Percentiles rank a stretch among this genome's conserved stretches.
Evolutionary conservation across 495 filamentous ascomycete species (phyloP).

Genomic region (Aspergillus cavernicola): DNA sequence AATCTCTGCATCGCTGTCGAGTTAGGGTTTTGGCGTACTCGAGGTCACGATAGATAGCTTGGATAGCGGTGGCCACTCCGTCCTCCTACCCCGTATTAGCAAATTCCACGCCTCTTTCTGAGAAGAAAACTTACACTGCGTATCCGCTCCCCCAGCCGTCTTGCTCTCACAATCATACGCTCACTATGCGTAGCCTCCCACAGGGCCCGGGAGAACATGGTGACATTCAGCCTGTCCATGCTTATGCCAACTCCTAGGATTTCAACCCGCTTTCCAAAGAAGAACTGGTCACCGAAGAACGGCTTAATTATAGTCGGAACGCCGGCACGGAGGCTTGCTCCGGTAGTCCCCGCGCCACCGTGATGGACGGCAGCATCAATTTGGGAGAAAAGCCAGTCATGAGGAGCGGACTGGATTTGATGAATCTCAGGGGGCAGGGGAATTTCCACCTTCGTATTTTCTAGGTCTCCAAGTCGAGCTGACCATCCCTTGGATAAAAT

Average conservation of each 20-base stretch:
- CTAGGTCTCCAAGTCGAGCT: constrained; percentile 68
- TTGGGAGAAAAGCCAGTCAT: constrained; percentile 94
- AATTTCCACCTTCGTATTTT: constrained; percentile 59
- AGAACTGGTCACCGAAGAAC: constrained; percentile 97
- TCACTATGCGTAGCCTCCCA: constrained; percentile 88
- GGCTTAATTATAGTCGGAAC: constrained; percentile 94
- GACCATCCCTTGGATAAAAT: constrained; percentile 99
- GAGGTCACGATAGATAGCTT: constrained; percentile 90
- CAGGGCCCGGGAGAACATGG: constrained; percentile 75
- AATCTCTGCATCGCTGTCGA: constrained; percentile 51
- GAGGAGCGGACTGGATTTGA: constrained; percentile 85
- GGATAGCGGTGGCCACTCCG: constrained; percentile 83
- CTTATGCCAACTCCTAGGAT: constrained; percentile 89
- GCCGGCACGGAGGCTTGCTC: constrained; percentile 86
- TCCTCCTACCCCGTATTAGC: constrained; percentile 60
- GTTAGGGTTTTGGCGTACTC: constrained; percentile 92
- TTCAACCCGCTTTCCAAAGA: constrained; percentile 85
- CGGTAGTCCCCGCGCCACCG: constrained; percentile 92
- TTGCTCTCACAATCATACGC: constrained; percentile 84
- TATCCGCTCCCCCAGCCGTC: constrained; percentile 77
- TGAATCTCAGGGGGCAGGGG: constrained; percentile 75
- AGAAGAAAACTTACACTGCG: constrained; percentile 60
- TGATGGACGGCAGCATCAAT: constrained; percentile 95
- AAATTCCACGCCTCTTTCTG: not conserved
- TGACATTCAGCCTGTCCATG: constrained; percentile 83